phyloP scores from a whole-genome alignment of 805 yeast genomes.

The Metschnikowia sp. region DNA sequence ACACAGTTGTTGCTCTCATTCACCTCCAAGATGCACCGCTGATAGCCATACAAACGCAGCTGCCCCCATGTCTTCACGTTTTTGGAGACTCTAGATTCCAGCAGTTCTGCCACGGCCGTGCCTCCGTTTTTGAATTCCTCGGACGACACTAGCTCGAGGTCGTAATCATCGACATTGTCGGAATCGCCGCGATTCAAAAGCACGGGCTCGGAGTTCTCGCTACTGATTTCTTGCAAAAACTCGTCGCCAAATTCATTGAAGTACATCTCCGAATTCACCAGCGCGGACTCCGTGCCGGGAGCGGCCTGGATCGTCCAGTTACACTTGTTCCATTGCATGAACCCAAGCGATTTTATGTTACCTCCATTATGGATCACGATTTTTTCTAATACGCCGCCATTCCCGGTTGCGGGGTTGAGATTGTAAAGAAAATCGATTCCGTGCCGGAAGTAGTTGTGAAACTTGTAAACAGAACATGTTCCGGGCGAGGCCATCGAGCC shows the following conservation, averaged over 20 bases:
- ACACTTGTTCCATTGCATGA: constrained; percentile 52
- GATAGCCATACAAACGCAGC: constrained; percentile 38
- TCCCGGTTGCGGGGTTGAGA: constrained; percentile 23
- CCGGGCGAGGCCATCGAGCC: constrained; percentile 8
- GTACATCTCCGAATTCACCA: constrained; percentile 27
- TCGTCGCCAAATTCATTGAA: constrained; percentile 28
- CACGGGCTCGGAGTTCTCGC: constrained; percentile 26
- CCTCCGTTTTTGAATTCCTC: constrained; percentile 14
- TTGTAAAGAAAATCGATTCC: constrained; percentile 57
- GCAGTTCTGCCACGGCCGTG: constrained; percentile 6
- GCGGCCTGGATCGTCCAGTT: constrained; percentile 36
- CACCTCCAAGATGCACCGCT: constrained; percentile 43
- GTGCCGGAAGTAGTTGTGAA: constrained; percentile 54
- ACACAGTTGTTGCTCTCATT: constrained; percentile 35
- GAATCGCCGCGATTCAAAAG: constrained; percentile 37
- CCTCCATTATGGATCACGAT: constrained; percentile 51
- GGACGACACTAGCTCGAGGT: constrained; percentile 30
- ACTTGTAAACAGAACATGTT: constrained; percentile 25
- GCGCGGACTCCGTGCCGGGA: constrained; percentile 4
- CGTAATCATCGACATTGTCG: constrained; percentile 35
- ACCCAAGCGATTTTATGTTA: constrained; percentile 47
- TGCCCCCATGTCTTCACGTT: constrained; percentile 41
- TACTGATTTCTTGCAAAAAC: constrained; percentile 17
- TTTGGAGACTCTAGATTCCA: constrained; percentile 7
- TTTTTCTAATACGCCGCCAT: constrained; percentile 40